Base-by-base conservation (phyloP, 768 basidiomycete genomes). In the Kwoniella sp. region DNA sequence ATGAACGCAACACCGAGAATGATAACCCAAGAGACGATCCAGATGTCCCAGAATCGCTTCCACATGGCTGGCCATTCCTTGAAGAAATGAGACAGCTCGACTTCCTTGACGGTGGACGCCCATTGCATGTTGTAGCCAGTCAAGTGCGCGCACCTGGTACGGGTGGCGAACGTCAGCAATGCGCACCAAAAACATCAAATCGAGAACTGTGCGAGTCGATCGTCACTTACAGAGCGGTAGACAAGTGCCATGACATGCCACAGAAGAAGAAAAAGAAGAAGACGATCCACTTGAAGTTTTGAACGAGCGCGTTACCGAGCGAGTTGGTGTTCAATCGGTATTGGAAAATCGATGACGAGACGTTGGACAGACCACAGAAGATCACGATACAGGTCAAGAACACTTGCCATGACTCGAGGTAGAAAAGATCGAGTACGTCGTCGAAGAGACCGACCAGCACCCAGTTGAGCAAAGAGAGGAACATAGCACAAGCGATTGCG, bases 61-160 rank as follows among this genome's bases (percentile, higher is more conserved):
- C 89, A 82, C 78, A 94, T 92, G 63, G 86, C 86, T 0, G 92
- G 92, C 30, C 92, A 88, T 79, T 94, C 92, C 63, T 89, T 87
- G 86, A 90, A 92, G 84, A 94, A 93, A 76, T 93, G 93, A 1
- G 90, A 91, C 37, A 87, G 84, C 80, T 77, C 73, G 53, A 71
- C 73, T 63, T 92, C 90, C 85, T 92, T 93, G 74, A 86, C 86
- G 1, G 90, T 91, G 4, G 89, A 89, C 25, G 86, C 86, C 90
- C 90, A 91, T 11, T 86, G 84, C 79, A 82, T 81, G 75, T 88
- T 83, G 69, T 87, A 87, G 30, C 85, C 85, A 69, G 86, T 85
- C 37, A 87, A 55, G 73, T 87, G 86, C 0, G 87, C 85, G 37
- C 86, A 77, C 55, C 74, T 76, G 59, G 65, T 26, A 61, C 41